Evolutionary conservation across 2,329 filamentous ascomycete genomes (phyloP).

Genomic region (Aplosporella prunicola): DNA sequence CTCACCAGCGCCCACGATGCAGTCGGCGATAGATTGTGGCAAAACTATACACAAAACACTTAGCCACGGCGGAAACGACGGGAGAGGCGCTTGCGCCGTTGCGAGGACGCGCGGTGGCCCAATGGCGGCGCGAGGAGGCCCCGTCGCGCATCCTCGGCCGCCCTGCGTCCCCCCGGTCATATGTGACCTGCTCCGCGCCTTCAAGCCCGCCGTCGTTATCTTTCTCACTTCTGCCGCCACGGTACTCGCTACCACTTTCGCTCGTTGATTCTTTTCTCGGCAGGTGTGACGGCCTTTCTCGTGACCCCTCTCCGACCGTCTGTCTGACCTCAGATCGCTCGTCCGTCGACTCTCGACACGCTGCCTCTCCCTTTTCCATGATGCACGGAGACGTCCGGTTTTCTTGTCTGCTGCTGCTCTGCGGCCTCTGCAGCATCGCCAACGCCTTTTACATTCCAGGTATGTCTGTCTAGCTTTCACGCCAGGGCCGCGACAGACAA

Average conservation of each 20-base stretch:
- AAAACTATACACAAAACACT: no score
- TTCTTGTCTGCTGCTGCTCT: constrained; percentile 37
- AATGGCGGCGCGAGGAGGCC: no score
- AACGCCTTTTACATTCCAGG: constrained; percentile 80
- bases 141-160: no score
- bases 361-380: constrained; percentile 5
- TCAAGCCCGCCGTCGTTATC: no score
- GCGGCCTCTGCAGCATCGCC: constrained; percentile 31
- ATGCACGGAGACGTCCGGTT: constrained; percentile 33
- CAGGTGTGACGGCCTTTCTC: constrained; percentile 2
- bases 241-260: constrained; percentile 12
- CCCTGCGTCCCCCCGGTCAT: constrained; percentile 4
- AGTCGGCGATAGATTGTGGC: no score
- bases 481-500: constrained; percentile 10
- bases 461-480: constrained; percentile 30
- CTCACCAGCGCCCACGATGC: no score
- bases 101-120: no score
- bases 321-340: constrained; percentile 6
- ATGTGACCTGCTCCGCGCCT: no score
- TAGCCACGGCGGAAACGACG: no score
- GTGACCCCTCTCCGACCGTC: not conserved
- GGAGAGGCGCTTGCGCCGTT: no score
- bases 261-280: constrained; percentile 7
- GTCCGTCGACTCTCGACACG: not conserved
- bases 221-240: no score